Evolutionary conservation across 805 yeast species (phyloP).

Genomic region (Kazachstania kunashirensis): DNA sequence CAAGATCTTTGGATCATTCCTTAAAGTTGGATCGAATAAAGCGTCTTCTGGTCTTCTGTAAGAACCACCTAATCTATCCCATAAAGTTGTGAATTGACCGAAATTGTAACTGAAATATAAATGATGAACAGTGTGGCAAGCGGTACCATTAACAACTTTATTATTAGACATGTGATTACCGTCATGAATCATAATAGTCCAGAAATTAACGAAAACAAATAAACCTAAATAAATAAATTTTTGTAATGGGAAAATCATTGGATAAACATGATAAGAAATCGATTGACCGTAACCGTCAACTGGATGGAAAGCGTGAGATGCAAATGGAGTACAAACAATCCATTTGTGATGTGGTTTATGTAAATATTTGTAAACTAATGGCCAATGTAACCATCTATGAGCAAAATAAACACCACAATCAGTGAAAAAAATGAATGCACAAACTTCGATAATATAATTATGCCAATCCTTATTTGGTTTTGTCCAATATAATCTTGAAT

Average conservation of each 20-base stretch:
- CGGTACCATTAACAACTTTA: conserved; percentile 93
- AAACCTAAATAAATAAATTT: conserved; percentile 71
- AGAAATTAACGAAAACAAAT: conserved; percentile 87
- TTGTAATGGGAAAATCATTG: conserved; percentile 86
- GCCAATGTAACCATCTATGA: conserved; percentile 93
- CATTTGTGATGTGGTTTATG: conserved; percentile 99
- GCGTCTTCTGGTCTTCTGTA: conserved; percentile 88
- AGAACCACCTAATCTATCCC: conserved; percentile 94
- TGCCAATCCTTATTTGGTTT: conserved; percentile 54
- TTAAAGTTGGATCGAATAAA: conserved; percentile 56
- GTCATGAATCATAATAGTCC: conserved; percentile 99
- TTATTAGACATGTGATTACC: conserved; percentile 92
- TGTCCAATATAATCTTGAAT: conserved; percentile 65
- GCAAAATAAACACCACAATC: conserved; percentile 87
- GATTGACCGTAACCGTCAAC: conserved; percentile 93
- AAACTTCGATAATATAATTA: conserved; percentile 57
- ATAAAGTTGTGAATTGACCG: conserved; percentile 94
- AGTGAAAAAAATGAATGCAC: conserved; percentile 80
- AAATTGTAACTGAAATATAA: conserved; percentile 95
- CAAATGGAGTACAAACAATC: conserved; percentile 97
- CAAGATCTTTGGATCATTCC: conserved; percentile 55
- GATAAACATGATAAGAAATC: conserved; percentile 86
- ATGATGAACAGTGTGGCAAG: conserved; percentile 96
- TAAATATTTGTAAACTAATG: conserved; percentile 67
- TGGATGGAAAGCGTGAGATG: conserved; percentile 98